Percentiles rank a stretch among this genome's conserved stretches.
Evolutionary conservation across 345 rosid species (phyloP).

Genomic region (Hypericum perforatum): DNA sequence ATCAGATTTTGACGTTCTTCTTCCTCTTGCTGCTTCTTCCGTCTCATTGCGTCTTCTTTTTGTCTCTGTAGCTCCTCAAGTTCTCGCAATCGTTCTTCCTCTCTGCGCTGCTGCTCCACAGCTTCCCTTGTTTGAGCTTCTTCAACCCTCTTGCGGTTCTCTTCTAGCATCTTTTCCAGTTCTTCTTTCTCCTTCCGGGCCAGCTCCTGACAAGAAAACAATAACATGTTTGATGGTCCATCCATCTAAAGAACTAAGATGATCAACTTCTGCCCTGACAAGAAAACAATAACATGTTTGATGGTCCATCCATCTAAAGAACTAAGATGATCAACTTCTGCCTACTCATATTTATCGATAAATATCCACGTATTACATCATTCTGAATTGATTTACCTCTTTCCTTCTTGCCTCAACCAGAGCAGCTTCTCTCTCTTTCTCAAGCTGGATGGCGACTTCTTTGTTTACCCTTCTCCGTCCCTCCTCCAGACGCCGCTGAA

Average conservation of each 20-base stretch:
- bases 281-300: conserved; percentile 3
- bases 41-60: conserved; percentile 73
- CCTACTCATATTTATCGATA: too few species aligned
- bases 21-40: conserved; percentile 87
- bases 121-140: conserved; percentile 85
- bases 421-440: conserved; percentile 71
- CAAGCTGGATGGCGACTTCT: conserved; percentile 76
- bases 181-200: conserved; percentile 62
- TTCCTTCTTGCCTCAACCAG: conserved; percentile 55
- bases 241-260: too few species aligned
- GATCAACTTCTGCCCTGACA: conserved; percentile 32
- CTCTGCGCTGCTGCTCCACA: conserved; percentile 66
- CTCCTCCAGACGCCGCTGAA: conserved; percentile 58
- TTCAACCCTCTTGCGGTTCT: conserved; percentile 61
- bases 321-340: too few species aligned
- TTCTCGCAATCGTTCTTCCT: conserved; percentile 77
- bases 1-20: conserved; percentile 80
- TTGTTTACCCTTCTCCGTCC: conserved; percentile 57
- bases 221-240: neutral
- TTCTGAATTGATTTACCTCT: conserved; percentile 40
- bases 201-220: conserved; percentile 46
- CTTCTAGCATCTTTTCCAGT: conserved; percentile 67
- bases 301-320: neutral
- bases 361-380: neutral
- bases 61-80: conserved; percentile 73